phyloP scores from a whole-genome alignment of 371 early-diverging fungal species.

The Mortierella sp. region DNA sequence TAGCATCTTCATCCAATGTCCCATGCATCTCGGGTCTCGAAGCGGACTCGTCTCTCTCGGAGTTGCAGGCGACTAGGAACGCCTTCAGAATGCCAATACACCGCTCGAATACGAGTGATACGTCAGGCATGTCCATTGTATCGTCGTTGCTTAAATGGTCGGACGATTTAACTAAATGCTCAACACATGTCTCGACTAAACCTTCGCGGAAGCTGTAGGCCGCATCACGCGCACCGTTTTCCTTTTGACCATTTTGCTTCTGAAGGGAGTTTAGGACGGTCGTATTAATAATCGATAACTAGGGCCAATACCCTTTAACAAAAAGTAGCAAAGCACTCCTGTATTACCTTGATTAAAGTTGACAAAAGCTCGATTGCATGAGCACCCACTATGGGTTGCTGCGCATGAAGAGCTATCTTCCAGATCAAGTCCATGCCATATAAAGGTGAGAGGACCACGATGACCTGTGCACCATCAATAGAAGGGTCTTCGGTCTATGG shows the following conservation, averaged over 20 bases:
- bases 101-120: slow-evolving; percentile 45
- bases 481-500: slow-evolving; percentile 8
- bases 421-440: slow-evolving; percentile 58
- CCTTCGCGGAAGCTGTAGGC: slow-evolving; percentile 52
- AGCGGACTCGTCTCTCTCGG: slow-evolving; percentile 13
- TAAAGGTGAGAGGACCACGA: slow-evolving; percentile 35
- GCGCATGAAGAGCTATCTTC: slow-evolving; percentile 57
- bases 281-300: background rate
- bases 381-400: slow-evolving; percentile 44
- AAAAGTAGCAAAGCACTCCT: background rate
- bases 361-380: slow-evolving; percentile 54
- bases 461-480: slow-evolving; percentile 15
- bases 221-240: slow-evolving; percentile 7
- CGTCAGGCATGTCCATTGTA: slow-evolving; percentile 15
- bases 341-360: slow-evolving; percentile 45
- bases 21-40: slow-evolving; percentile 43
- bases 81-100: slow-evolving; percentile 53
- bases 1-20: slow-evolving; percentile 43
- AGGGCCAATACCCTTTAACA: background rate
- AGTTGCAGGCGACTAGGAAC: slow-evolving; percentile 35
- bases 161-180: slow-evolving; percentile 53
- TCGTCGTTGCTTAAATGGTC: slow-evolving; percentile 22
- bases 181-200: slow-evolving; percentile 57
- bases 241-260: slow-evolving; percentile 21
- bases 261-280: background rate